Conservation (phyloP, 106 monocot genomes). For the Allium fistulosum region DNA sequence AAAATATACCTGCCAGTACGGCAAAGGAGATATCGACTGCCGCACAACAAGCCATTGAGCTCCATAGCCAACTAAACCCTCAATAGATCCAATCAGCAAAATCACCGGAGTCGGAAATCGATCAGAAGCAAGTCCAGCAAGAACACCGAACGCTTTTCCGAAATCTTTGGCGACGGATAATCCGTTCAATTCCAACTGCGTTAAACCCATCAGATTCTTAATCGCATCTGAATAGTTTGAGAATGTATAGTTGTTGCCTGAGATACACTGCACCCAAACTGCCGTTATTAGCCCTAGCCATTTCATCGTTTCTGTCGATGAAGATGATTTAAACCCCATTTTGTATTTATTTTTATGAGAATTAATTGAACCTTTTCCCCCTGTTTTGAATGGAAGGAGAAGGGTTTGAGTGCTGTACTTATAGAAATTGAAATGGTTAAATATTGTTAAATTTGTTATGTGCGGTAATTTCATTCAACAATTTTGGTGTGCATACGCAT, state of each 20-base stretch:
- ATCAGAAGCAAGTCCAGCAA: constrained; percentile 86
- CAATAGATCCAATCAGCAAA: constrained; percentile 74
- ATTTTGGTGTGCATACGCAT: no score
- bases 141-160: constrained; percentile 83
- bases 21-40: constrained; percentile 48
- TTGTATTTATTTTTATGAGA: no score
- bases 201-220: constrained; percentile 70
- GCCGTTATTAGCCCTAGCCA: constrained; percentile 86
- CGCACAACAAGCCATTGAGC: constrained; percentile 78
- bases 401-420: no score
- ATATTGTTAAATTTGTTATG: no score
- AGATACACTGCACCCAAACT: constrained; percentile 91
- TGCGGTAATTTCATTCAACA: no score
- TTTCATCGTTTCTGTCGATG: constrained; percentile 26
- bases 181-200: constrained; percentile 68
- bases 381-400: no score
- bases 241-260: constrained; percentile 94
- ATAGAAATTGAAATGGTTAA: no score
- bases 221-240: constrained; percentile 80
- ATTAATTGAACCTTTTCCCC: no score
- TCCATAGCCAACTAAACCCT: constrained; percentile 76
- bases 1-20: constrained; percentile 49
- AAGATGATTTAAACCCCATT: not conserved
- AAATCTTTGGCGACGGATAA: constrained; percentile 90
- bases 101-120: constrained; percentile 47